Conservation (phyloP, 106 monocot species). For the Posidonia australis region DNA sequence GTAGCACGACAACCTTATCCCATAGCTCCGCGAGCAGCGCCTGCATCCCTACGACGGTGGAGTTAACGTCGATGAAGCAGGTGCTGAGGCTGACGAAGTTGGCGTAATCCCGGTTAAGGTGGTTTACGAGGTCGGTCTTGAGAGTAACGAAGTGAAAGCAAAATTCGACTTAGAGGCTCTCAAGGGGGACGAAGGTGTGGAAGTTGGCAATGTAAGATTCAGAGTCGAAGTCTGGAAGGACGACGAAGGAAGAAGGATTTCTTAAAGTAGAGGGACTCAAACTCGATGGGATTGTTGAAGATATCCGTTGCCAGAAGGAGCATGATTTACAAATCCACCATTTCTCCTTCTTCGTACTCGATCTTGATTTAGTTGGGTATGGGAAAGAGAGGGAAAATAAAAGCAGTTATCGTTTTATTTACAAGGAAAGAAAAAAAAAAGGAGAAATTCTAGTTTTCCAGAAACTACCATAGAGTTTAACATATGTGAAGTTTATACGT, state of each 20-base stretch:
- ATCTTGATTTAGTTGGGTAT: background rate
- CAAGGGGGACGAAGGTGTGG: conserved; percentile 85
- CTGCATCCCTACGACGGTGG: too few species aligned
- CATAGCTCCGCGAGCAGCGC: too few species aligned
- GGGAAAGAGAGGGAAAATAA: too few species aligned
- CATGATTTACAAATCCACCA: conserved; percentile 42
- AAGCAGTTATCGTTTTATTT: too few species aligned
- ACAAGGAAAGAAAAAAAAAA: too few species aligned
- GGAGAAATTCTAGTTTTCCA: too few species aligned
- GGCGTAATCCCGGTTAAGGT: too few species aligned
- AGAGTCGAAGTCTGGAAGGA: conserved; percentile 44
- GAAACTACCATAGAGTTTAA: too few species aligned
- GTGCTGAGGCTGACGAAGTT: too few species aligned
- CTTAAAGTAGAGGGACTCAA: conserved; percentile 62
- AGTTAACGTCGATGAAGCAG: conserved; percentile 65
- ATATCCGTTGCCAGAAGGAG: conserved; percentile 50
- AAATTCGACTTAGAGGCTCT: too few species aligned
- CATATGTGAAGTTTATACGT: too few species aligned
- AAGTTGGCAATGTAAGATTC: conserved; percentile 65
- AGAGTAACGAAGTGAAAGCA: conserved; percentile 58
- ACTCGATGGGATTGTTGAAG: conserved; percentile 66
- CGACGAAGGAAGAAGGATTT: conserved; percentile 53
- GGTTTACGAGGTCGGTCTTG: too few species aligned
- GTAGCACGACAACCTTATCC: conserved; percentile 51
- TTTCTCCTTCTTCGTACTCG: background rate